A percentile compares a stretch with the other conserved stretches of the same genome.
These are phyloP conservation scores for Solanum pennellii DNA, from an alignment of 257 asterid species.

Conservation along the genomic window DNA sequence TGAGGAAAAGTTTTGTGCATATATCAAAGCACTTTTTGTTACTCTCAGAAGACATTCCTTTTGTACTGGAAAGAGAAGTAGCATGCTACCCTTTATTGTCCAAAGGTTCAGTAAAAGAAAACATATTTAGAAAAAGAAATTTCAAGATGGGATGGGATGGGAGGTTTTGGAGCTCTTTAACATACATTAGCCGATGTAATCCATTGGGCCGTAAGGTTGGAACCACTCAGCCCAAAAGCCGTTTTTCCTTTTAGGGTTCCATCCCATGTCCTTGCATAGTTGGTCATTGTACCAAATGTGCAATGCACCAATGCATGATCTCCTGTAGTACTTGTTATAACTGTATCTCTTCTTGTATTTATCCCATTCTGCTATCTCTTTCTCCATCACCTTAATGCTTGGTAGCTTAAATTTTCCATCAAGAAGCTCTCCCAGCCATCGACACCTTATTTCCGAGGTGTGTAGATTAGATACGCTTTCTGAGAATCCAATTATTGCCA, in stretches of 20 bases:
- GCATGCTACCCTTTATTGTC: neutral
- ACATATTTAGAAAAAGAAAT: neutral
- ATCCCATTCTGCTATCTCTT: constrained; percentile 26
- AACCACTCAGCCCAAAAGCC: constrained; percentile 31
- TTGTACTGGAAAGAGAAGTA: neutral
- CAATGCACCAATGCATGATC: constrained; percentile 24
- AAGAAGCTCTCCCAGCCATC: constrained; percentile 37
- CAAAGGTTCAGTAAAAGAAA: neutral
- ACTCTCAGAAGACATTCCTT: neutral
- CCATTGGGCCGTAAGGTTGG: constrained; percentile 38
- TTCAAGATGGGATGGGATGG: neutral
- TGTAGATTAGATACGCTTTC: constrained; percentile 30
- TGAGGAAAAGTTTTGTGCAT: too few species aligned
- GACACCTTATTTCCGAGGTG: constrained; percentile 32
- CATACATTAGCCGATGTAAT: constrained; percentile 8
- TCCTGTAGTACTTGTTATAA: constrained; percentile 14
- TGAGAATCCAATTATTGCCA: constrained; percentile 42
- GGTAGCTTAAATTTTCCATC: constrained; percentile 36
- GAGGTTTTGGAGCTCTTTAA: neutral
- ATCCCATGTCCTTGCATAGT: constrained; percentile 47
- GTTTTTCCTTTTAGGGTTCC: constrained; percentile 29
- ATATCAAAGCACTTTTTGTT: neutral
- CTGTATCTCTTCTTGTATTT: constrained; percentile 27
- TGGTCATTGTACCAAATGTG: constrained; percentile 45
- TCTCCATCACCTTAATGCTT: constrained; percentile 35